Evolutionary conservation across 495 filamentous ascomycete species (phyloP), one percentile per base, ranked within the genome.

Genomic region (Immersiella caudata): DNA sequence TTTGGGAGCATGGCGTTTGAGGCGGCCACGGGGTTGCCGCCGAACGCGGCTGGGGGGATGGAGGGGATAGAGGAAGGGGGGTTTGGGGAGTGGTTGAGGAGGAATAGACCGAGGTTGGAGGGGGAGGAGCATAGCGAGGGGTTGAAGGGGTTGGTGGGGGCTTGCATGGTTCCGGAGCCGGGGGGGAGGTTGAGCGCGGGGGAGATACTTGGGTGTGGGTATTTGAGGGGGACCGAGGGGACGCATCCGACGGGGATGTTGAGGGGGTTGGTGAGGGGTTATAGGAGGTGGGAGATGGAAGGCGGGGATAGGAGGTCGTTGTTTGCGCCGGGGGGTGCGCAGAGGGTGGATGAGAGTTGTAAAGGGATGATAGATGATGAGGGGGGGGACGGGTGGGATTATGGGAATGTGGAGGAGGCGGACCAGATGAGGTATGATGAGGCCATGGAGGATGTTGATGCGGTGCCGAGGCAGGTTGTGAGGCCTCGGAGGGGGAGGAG

Each of bases 1-100:
- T 67, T 67, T 55, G 65, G 65, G 18, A 60, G 33, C 58, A 61
- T 67, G 65, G 58, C 51, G 11, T 62, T 54, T 27, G 65, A 67
- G 50, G 49, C 58, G 1, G 65, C 65, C n/a, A 61, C 65, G 6
- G 65, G 65, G 21, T 16, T 67, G 11, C 65, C 65, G 22, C 65
- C 65, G 8, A 67, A 67, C 33, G 65, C 65, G 11, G 52, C 49
- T n/a, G n/a, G n/a, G 1, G 18, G 36, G 2, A 35, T 55, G 51
- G 12, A 27, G 18, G 56, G 7, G 11, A 21, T 62, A 8, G 55
- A 66, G 22, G 7, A 59, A 18, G n/a, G 18, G 11, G 20, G 27
- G 26, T 61, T 67, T 40, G 57, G 57, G 1, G 40, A 58, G 1
- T 56, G 59, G 22, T 22, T 67, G 58, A 27, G 57, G 16, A 27